These are phyloP conservation scores for Helminthosporium solani DNA, from an alignment of 2,329 filamentous ascomycete genomes.

Conservation along the genomic window DNA sequence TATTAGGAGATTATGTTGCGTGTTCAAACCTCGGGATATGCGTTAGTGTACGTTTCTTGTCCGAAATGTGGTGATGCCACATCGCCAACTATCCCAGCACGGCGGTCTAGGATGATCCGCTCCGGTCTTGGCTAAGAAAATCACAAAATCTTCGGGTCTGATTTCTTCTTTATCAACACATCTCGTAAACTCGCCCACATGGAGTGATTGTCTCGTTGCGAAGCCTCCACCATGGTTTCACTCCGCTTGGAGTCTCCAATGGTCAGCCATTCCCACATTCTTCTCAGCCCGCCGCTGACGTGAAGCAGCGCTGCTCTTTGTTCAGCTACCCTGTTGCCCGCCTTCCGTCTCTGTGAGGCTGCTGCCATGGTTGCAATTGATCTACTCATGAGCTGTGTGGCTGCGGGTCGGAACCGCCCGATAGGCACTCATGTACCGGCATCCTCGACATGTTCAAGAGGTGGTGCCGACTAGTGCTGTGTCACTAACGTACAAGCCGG, in stretches of 20 bases:
- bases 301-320: conserved; percentile 17
- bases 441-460: conserved; percentile 7
- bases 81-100: conserved; percentile 10
- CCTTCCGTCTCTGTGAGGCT: conserved; percentile 1
- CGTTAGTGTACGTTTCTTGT: conserved; percentile 16
- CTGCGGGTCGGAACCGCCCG: neutral
- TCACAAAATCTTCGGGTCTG: neutral
- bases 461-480: conserved; percentile 11
- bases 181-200: no score
- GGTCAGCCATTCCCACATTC: conserved; percentile 6
- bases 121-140: neutral
- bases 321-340: conserved; percentile 1
- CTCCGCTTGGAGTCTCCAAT: neutral
- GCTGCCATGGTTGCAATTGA: neutral
- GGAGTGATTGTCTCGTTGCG: neutral
- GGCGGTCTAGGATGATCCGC: neutral
- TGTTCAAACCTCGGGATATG: no score
- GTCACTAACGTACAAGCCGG: conserved; percentile 11
- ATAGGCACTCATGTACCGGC: conserved; percentile 4
- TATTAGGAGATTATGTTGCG: neutral
- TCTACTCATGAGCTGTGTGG: conserved; percentile 7
- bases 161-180: neutral
- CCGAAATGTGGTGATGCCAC: conserved; percentile 17
- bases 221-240: neutral
- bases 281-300: conserved; percentile 19